Evolutionary conservation across 1,284 basidiomycete species (phyloP), one percentile per base, ranked within the genome.

Genomic region (Melampsora larici-populina): DNA sequence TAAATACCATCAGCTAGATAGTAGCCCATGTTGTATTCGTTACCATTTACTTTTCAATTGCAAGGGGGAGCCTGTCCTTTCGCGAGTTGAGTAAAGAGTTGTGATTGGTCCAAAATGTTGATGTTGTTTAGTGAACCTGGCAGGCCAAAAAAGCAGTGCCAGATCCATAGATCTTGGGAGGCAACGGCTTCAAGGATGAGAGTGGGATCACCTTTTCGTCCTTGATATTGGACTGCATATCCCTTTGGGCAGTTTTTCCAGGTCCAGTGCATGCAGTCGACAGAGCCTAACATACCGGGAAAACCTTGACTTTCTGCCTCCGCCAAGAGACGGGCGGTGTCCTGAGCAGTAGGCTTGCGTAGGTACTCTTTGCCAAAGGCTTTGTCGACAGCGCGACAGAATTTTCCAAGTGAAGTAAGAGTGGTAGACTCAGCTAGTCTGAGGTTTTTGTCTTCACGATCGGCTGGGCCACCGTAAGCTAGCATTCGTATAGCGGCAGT

Each of bases 241-340:
- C 31, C 55, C 17, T 29, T 43, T n/a, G 70, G 70, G 58, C 29
- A 63, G 36, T 71, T 71, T 51, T 71, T 71, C 55, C 70, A 71
- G 11, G 26, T 40, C 33, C 55, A 71, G 58, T 60, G 70, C 51
- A 71, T 71, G 18, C 55, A 60, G 26, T 71, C 70, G 4, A 71
- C 26, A 1, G 55, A 62, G 33, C 70, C 70, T 21, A 62, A 51
- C 51, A 60, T 62, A 1, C 70, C 70, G 1, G 70, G 58, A 58
- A 71, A 62, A 5, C 70, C 70, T 63, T 21, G 43, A 1, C 31
- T 55, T 15, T 31, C 5, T 36, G 48, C 68, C 9, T 31, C 13
- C 13, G 43, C 33, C 48, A 51, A 51, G 13, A 70, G 51, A 6
- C 33, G 29, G 7, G n/a, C 29, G 26, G 64, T 8, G n/a, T 73